Base-by-base conservation (phyloP, 139 green algal genomes). In the Chloropicon primus region DNA sequence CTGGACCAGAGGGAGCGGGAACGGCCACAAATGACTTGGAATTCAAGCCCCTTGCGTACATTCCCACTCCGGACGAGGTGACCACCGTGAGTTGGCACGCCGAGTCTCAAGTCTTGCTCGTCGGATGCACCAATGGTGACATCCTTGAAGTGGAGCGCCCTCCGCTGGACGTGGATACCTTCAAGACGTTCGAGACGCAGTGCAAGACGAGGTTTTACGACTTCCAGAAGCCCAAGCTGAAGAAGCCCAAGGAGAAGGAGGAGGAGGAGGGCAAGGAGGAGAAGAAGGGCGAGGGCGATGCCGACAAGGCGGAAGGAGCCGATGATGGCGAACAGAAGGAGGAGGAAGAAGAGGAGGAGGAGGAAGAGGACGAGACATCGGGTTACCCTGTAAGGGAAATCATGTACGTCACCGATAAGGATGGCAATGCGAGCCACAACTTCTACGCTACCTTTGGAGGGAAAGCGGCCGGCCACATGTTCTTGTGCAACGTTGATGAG, bases 61-160 rank as follows among this genome's bases (percentile, higher is more conserved):
- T 26, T 26, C 24, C 71, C 23, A 26, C 71, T 3, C 24, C 17
- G 10, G 41, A 62, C 41, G 41, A 62, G 41, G 79, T 78, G 5
- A 80, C 54, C 24, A 28, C 17, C 2, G 2, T 83, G 25, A 54
- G 72, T 22, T 92, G 88, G 88, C 77, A 76, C 0, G 29, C 78
- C 21, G 76, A 83, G 23, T 75, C 73, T 23, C 25, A 22, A 0
- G 41, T 25, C 22, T 23, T 93, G 53, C 82, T 93, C 25, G 71
- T 89, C 2, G 89, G 89, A 53, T 87, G 77, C 71, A 27, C 17
- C 72, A 77, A 27, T 1, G 85, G 88, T 0, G 71, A 74, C 1
- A 77, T 88, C 2, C 2, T 85, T 27, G 79, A 87, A 72, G 24
- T 90, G 72, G 28, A 41, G 22, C 74, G 71, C 1, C 83, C 84